Evolutionary conservation across 495 filamentous ascomycete species (phyloP).

Genomic region (Jackrogersella multiformis): DNA sequence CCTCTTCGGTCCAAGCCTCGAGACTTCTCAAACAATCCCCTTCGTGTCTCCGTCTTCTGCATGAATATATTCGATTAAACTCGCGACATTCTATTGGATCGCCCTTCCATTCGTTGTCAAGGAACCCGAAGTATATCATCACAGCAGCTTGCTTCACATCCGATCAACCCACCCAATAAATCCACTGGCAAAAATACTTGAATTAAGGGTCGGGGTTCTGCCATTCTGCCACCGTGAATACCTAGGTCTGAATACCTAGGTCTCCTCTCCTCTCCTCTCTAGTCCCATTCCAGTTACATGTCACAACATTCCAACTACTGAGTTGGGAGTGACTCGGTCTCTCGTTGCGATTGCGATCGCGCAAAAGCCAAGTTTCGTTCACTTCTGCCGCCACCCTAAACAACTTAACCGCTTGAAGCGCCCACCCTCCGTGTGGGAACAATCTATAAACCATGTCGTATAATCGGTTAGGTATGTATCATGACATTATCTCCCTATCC

Average conservation of each 20-base stretch:
- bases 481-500: constrained; percentile 33
- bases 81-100: constrained; percentile 15
- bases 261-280: constrained; percentile 7
- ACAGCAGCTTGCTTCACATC: constrained; percentile 14
- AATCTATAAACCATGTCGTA: constrained; percentile 65
- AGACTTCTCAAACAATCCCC: constrained; percentile 15
- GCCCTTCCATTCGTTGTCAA: constrained; percentile 15
- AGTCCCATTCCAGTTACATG: constrained; percentile 19
- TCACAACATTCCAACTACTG: constrained; percentile 18
- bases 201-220: constrained; percentile 30
- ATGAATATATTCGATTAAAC: constrained; percentile 13
- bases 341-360: constrained; percentile 29
- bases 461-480: constrained; percentile 74
- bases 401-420: constrained; percentile 33
- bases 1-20: constrained; percentile 7
- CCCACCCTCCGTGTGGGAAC: constrained; percentile 31
- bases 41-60: constrained; percentile 10
- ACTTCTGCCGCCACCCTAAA: constrained; percentile 22
- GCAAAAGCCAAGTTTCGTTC: constrained; percentile 23
- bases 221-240: constrained; percentile 17
- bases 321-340: constrained; percentile 22
- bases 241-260: constrained; percentile 17
- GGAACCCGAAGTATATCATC: constrained; percentile 5
- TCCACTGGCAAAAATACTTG: constrained; percentile 20
- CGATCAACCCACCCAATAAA: constrained; percentile 22